A percentile compares a stretch with the other conserved stretches of the same genome.
These are phyloP conservation scores for Russula sp. DNA, from an alignment of 768 basidiomycete genomes.

Conservation along the genomic window DNA sequence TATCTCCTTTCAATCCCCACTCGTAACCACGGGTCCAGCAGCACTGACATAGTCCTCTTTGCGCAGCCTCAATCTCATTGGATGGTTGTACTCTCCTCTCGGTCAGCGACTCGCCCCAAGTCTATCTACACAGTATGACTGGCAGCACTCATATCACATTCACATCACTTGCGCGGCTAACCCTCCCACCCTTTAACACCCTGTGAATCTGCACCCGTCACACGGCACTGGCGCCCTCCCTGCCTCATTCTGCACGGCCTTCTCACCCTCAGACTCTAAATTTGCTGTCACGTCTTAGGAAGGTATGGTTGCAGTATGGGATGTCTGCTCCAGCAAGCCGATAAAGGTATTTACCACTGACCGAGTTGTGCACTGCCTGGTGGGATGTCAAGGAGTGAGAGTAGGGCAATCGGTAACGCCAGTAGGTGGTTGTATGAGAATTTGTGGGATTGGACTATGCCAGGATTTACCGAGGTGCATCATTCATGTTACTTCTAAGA, in stretches of 20 bases:
- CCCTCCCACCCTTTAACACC: constrained; percentile 53
- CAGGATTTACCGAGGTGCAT: constrained; percentile 79
- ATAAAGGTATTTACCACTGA: constrained; percentile 65
- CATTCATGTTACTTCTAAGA: not conserved
- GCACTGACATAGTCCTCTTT: constrained; percentile 6
- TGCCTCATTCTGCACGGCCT: constrained; percentile 79
- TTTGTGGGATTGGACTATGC: constrained; percentile 63
- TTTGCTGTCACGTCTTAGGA: constrained; percentile 85
- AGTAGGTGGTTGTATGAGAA: constrained; percentile 59
- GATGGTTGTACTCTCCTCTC: constrained; percentile 84
- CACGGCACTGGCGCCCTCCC: constrained; percentile 40
- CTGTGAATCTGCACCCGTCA: constrained; percentile 31
- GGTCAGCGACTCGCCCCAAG: constrained; percentile 86
- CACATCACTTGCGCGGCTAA: constrained; percentile 62
- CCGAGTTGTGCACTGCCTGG: constrained; percentile 36
- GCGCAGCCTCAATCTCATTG: constrained; percentile 80
- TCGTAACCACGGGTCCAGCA: not conserved
- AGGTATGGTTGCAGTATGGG: constrained; percentile 78
- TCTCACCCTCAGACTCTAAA: constrained; percentile 69
- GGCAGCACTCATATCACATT: constrained; percentile 63
- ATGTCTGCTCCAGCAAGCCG: constrained; percentile 70
- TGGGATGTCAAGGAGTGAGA: constrained; percentile 24
- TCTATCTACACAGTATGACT: constrained; percentile 75
- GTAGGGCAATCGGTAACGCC: constrained; percentile 41
- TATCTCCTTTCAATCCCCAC: not conserved